phyloP scores from a whole-genome alignment of 2,329 filamentous ascomycete species.

The Pezicula radicicola region DNA sequence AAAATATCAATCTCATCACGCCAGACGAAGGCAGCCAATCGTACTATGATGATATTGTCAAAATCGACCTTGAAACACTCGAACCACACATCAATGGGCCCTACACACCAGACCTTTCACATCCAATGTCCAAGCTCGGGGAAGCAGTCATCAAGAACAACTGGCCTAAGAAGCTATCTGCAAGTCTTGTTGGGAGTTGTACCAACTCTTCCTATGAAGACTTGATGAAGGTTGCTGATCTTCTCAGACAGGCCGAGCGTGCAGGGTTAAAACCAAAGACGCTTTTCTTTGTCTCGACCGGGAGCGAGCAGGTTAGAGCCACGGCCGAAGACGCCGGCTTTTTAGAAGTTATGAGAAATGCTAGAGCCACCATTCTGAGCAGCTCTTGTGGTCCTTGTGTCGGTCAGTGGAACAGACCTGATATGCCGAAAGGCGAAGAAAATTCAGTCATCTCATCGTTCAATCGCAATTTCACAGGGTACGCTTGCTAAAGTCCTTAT shows the following conservation, averaged over 20 bases:
- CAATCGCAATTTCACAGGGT: constrained; percentile 33
- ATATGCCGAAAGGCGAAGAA: constrained; percentile 25
- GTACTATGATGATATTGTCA: constrained; percentile 30
- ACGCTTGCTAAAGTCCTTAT: not conserved
- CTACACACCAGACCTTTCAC: constrained; percentile 31
- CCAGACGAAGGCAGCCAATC: constrained; percentile 27
- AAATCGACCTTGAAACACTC: constrained; percentile 30
- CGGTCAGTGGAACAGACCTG: constrained; percentile 32
- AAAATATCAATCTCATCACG: constrained; percentile 15
- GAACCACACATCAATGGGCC: constrained; percentile 34
- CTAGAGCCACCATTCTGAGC: constrained; percentile 29
- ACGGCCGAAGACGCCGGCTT: constrained; percentile 29
- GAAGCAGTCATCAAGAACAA: constrained; percentile 21
- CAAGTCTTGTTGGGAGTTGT: constrained; percentile 31
- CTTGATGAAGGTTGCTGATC: constrained; percentile 26
- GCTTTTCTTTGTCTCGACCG: constrained; percentile 29
- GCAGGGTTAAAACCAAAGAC: constrained; percentile 29
- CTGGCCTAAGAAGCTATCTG: constrained; percentile 29
- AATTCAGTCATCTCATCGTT: constrained; percentile 33
- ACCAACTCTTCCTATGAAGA: constrained; percentile 36
- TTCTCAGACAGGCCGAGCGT: constrained; percentile 27
- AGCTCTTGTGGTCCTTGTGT: constrained; percentile 33
- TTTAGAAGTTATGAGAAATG: constrained; percentile 24
- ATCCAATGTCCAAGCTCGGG: constrained; percentile 29
- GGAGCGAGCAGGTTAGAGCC: constrained; percentile 31